Percentiles rank a stretch among this genome's conserved stretches.
Evolutionary conservation across 306 rosid genomes (phyloP).

Genomic region (Cucurbita argyrosperma): DNA sequence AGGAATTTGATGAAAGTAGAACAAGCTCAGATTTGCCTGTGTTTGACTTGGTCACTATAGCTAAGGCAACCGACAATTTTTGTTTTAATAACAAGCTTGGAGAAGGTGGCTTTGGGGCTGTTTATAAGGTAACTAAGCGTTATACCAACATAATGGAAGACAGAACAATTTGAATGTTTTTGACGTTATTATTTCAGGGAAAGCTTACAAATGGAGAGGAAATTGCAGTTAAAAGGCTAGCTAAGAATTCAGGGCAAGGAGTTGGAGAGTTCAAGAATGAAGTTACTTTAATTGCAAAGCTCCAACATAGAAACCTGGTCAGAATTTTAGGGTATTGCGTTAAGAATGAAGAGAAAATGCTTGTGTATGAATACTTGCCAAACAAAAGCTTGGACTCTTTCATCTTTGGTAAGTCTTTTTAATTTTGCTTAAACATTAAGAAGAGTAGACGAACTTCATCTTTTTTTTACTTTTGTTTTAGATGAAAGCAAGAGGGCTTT

Average conservation of each 20-base stretch:
- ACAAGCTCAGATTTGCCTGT: background rate
- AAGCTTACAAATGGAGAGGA: background rate
- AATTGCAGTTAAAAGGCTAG: conserved; percentile 3
- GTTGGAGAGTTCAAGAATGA: conserved; percentile 8
- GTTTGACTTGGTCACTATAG: background rate
- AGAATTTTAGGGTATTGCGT: conserved; percentile 3
- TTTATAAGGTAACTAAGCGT: background rate
- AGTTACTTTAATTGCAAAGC: conserved; percentile 5
- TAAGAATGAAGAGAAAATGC: background rate
- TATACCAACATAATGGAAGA: too few relatives aligned
- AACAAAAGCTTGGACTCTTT: conserved; percentile 6
- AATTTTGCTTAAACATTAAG: background rate
- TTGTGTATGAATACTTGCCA: conserved; percentile 6
- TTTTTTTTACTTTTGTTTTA: background rate
- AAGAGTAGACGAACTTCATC: background rate
- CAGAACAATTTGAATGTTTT: too few relatives aligned
- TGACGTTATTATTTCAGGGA: background rate
- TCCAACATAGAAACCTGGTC: conserved; percentile 3
- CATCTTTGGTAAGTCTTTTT: background rate
- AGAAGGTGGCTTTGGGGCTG: conserved; percentile 3
- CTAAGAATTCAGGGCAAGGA: conserved; percentile 2
- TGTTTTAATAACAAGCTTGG: background rate
- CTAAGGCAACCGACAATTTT: background rate
- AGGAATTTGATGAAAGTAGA: background rate
- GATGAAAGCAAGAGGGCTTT: background rate